phyloP scores from a whole-genome alignment of 495 filamentous ascomycete species.

The Penicillium cosmopolitanum region DNA sequence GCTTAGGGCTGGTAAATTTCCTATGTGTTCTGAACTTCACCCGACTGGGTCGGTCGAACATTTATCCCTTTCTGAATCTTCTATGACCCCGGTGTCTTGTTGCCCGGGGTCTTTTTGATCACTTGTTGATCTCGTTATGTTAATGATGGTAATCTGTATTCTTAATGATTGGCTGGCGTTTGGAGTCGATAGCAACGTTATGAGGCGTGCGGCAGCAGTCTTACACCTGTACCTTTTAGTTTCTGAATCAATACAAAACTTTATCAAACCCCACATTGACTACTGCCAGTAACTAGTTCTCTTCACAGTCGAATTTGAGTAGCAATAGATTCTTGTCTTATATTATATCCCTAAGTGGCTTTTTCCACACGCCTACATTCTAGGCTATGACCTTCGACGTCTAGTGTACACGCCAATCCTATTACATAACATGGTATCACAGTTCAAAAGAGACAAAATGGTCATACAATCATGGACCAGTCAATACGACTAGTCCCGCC shows the following conservation, averaged over 20 bases:
- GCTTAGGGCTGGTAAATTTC: conserved; percentile 11
- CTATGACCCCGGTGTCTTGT: conserved; percentile 8
- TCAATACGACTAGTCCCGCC: neutral
- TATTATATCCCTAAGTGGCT: conserved; percentile 1
- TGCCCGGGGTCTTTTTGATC: conserved; percentile 4
- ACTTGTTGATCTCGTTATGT: conserved; percentile 17
- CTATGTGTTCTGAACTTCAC: conserved; percentile 4
- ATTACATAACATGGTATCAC: conserved; percentile 32
- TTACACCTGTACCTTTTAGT: conserved; percentile 4
- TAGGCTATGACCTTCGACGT: neutral
- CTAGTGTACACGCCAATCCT: conserved; percentile 22
- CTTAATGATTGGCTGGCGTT: conserved; percentile 21
- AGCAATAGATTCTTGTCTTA: neutral
- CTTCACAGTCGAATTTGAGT: too few species aligned
- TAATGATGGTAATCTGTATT: conserved; percentile 21
- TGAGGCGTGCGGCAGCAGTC: conserved; percentile 4
- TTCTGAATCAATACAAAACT: conserved; percentile 8
- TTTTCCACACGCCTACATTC: neutral
- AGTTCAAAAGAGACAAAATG: conserved; percentile 18
- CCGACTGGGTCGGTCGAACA: conserved; percentile 14
- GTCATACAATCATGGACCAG: conserved; percentile 31
- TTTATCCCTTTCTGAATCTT: neutral
- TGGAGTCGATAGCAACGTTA: conserved; percentile 5
- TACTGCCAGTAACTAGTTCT: too few species aligned
- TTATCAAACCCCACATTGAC: neutral